Conservation (phyloP, 192 early-diverging fungal genomes). For the Coemansia sp. region DNA sequence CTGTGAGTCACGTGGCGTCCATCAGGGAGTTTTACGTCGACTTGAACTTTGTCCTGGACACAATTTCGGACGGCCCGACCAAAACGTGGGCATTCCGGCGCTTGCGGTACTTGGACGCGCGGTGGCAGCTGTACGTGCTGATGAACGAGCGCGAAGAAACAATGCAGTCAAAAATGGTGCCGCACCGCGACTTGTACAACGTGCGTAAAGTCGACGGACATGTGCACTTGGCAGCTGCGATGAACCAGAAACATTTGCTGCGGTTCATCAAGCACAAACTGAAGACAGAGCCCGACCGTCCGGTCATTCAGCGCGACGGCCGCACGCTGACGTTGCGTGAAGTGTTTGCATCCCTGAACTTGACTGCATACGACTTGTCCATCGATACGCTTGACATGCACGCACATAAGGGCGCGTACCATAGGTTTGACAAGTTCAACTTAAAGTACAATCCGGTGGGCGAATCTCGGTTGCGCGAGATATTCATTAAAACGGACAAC, state of each 20-base stretch:
- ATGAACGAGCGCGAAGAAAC: slow-evolving; percentile 95
- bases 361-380: slow-evolving; percentile 91
- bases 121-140: slow-evolving; percentile 90
- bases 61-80: slow-evolving; percentile 84
- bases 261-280: slow-evolving; percentile 95
- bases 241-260: slow-evolving; percentile 96
- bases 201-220: slow-evolving; percentile 98
- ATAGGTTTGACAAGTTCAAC: slow-evolving; percentile 97
- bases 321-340: slow-evolving; percentile 75
- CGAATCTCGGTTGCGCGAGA: slow-evolving; percentile 89
- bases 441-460: slow-evolving; percentile 95
- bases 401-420: slow-evolving; percentile 94
- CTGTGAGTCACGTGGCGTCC: slow-evolving; percentile 54
- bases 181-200: slow-evolving; percentile 96
- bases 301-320: slow-evolving; percentile 84
- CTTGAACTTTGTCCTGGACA: slow-evolving; percentile 73
- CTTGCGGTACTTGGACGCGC: slow-evolving; percentile 85
- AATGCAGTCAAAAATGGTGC: slow-evolving; percentile 86
- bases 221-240: slow-evolving; percentile 89
- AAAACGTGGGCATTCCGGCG: slow-evolving; percentile 92
- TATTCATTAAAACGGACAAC: slow-evolving; percentile 97
- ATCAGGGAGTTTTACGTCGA: slow-evolving; percentile 86
- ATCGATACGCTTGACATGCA: slow-evolving; percentile 98
- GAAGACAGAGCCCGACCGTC: slow-evolving; percentile 69
- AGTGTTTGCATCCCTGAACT: slow-evolving; percentile 86